A percentile compares a stretch with the other conserved stretches of the same genome.
phyloP scores from a whole-genome alignment of 805 yeast species.

The Priceomyces melissophilus region DNA sequence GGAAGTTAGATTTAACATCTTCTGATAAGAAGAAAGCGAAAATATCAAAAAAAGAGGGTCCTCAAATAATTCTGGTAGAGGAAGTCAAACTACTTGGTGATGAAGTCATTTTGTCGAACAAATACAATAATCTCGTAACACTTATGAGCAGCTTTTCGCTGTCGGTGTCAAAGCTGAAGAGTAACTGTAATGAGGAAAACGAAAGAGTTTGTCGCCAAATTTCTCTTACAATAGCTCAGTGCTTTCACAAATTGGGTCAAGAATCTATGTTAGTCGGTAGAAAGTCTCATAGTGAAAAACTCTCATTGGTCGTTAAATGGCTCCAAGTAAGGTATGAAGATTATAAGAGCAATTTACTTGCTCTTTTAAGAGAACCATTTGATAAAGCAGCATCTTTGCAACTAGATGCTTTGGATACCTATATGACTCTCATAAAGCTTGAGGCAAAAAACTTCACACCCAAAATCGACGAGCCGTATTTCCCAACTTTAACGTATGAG shows the following conservation, averaged over 20 bases:
- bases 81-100: constrained; percentile 21
- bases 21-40: constrained; percentile 2
- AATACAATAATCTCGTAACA: constrained; percentile 53
- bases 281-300: constrained; percentile 40
- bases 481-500: constrained; percentile 55
- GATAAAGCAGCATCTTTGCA: constrained; percentile 51
- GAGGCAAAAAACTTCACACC: constrained; percentile 58
- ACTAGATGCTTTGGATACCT: constrained; percentile 50
- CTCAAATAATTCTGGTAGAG: constrained; percentile 11
- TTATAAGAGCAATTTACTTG: constrained; percentile 45
- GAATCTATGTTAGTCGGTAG: constrained; percentile 37
- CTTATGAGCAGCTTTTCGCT: constrained; percentile 40
- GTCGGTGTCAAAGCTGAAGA: constrained; percentile 14
- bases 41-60: background rate
- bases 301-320: constrained; percentile 58
- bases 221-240: constrained; percentile 39
- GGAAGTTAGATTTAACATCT: constrained; percentile 13
- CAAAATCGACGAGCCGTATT: constrained; percentile 50
- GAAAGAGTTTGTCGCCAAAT: constrained; percentile 39
- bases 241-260: constrained; percentile 48
- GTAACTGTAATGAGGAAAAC: constrained; percentile 16
- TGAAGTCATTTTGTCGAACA: constrained; percentile 39
- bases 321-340: constrained; percentile 53
- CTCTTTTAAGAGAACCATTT: constrained; percentile 35
- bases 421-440: constrained; percentile 50